phyloP scores from a whole-genome alignment of 352 stramenopile species.

The Globisporangium canariense region DNA sequence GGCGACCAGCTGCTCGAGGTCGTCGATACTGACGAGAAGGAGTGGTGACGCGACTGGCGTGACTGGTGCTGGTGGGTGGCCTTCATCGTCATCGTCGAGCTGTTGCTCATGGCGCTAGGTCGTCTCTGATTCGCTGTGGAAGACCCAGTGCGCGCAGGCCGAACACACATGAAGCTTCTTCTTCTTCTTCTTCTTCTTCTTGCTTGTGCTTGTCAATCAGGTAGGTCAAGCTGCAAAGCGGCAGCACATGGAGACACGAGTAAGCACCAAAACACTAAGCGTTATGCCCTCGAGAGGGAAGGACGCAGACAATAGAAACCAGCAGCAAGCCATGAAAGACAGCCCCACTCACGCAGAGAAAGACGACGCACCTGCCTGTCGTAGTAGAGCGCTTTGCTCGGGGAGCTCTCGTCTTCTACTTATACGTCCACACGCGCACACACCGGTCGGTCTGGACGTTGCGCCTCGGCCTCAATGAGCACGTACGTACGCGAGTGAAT shows the following conservation, averaged over 20 bases:
- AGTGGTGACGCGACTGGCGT: slow-evolving; percentile 29
- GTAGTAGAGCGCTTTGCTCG: not conserved
- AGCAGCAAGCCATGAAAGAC: not conserved
- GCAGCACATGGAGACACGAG: not conserved
- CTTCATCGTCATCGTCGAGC: slow-evolving; percentile 7
- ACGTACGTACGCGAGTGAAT: not conserved
- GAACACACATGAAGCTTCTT: slow-evolving; percentile 39
- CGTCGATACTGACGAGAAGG: slow-evolving; percentile 66
- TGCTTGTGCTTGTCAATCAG: not conserved
- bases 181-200: not conserved
- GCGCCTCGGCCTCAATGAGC: not conserved
- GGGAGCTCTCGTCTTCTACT: not conserved
- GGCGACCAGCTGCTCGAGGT: slow-evolving; percentile 68
- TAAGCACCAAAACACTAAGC: not conserved
- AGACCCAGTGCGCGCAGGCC: slow-evolving; percentile 19
- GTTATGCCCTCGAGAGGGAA: not conserved
- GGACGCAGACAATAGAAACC: not conserved
- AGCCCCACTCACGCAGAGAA: not conserved
- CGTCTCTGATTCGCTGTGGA: not conserved
- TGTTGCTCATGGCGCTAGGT: slow-evolving; percentile 8
- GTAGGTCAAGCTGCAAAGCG: not conserved
- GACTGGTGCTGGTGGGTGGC: not conserved
- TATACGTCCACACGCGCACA: not conserved
- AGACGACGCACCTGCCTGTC: not conserved
- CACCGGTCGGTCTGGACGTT: not conserved